Percentiles rank a stretch among this genome's conserved stretches.
Conservation (phyloP, 2,329 filamentous ascomycete species). For the Dactylellina cionopaga region DNA sequence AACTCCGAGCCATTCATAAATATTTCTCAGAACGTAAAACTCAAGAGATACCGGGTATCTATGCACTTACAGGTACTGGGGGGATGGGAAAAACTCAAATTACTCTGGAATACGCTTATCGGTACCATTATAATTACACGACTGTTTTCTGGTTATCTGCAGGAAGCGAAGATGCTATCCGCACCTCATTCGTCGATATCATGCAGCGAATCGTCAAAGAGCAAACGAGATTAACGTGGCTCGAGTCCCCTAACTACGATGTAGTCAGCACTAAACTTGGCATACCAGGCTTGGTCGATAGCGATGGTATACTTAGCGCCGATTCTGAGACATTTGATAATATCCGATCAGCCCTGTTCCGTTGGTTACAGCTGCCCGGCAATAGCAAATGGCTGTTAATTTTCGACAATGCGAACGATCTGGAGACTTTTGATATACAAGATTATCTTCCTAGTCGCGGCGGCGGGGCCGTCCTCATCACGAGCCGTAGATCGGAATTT, state of each 20-base stretch:
- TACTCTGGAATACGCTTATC: constrained; percentile 10
- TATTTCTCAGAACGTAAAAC: neutral
- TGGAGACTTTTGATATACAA: neutral
- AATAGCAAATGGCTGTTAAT: too few relatives aligned
- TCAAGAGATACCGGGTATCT: neutral
- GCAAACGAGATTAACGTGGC: constrained; percentile 2
- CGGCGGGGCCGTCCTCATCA: neutral
- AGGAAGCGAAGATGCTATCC: neutral
- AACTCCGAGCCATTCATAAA: neutral
- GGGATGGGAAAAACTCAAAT: too few relatives aligned
- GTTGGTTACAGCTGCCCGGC: too few relatives aligned
- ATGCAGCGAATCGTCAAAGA: constrained; percentile 13
- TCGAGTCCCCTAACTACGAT: constrained; percentile 1
- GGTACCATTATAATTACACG: neutral
- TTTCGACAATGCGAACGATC: constrained; percentile 3
- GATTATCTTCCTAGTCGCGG: neutral
- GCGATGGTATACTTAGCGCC: neutral
- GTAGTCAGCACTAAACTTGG: neutral
- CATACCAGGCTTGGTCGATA: constrained; percentile 1
- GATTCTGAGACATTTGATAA: neutral
- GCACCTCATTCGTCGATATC: constrained; percentile 3
- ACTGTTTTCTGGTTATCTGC: constrained; percentile 13
- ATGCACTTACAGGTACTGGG: neutral
- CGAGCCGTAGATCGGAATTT: neutral
- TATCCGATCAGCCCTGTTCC: too few relatives aligned